These are phyloP conservation scores for Pseudoneurospora amorphoporcata DNA, from an alignment of 495 filamentous ascomycete genomes.

Conservation along the genomic window DNA sequence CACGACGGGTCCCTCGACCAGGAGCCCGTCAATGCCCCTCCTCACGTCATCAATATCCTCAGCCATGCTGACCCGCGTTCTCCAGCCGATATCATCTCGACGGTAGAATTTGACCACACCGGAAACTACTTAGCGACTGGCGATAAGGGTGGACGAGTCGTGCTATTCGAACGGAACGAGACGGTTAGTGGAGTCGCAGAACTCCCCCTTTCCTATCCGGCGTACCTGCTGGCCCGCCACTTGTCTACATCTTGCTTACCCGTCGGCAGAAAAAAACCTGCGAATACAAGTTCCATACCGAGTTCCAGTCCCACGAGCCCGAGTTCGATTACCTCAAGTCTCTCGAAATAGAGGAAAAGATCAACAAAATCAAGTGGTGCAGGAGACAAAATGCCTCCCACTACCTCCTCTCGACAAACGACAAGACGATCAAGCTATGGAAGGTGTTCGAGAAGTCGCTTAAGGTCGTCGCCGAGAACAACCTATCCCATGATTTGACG, in stretches of 20 bases:
- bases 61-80: constrained; percentile 16
- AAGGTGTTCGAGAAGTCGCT: constrained; percentile 99
- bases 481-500: constrained; percentile 88
- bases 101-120: constrained; percentile 97
- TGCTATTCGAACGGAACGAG: constrained; percentile 95
- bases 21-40: neutral
- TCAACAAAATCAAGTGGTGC: constrained; percentile 99
- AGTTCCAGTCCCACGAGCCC: constrained; percentile 98
- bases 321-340: constrained; percentile 99
- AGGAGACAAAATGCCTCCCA: constrained; percentile 95
- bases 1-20: neutral
- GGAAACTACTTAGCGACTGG: constrained; percentile 97
- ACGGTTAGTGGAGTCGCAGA: constrained; percentile 52
- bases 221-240: neutral
- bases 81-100: constrained; percentile 96
- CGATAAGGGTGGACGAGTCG: constrained; percentile 94
- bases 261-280: constrained; percentile 90
- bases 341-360: constrained; percentile 98
- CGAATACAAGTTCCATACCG: constrained; percentile 99
- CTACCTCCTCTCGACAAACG: constrained; percentile 95
- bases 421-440: constrained; percentile 99
- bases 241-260: constrained; percentile 2
- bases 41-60: neutral
- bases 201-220: neutral
- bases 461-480: constrained; percentile 98